Base-by-base conservation (phyloP, 2,329 filamentous ascomycete species). In the Aspergillus transmontanensis region DNA sequence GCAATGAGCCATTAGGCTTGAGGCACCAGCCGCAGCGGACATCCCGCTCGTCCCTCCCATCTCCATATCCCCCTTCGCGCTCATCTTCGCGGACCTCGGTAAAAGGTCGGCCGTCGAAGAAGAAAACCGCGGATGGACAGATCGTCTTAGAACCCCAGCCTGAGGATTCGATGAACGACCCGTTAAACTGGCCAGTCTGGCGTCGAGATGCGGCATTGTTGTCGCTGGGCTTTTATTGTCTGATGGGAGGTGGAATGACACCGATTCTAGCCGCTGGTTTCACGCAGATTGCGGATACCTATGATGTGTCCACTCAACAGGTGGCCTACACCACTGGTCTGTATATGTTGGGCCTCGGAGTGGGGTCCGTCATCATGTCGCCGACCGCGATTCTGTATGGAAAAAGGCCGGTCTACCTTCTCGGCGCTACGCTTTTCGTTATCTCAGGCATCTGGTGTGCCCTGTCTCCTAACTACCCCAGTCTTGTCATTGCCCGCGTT, bases 121-220 rank as follows among this genome's bases (percentile, higher is more conserved):
- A 97, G 82, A 90, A 84, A 68, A 97, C 93, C 2, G 79, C 85
- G 41, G 90, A 97, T 75, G 93, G 93, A 19, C 86, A 87, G 65
- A 93, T 97, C 71, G 93, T 98, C 60, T 82, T 98, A 16, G 90
- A 96, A 0, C 94, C 94, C 0, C 94, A 98, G 75, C 94, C 94
- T 0, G 93, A 97, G 64, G 93, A 97, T 58, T 93, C 92, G 0
- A 82, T 85, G 58, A 97, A 98, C 68, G 94, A 98, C 71, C 94
- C 94, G 1, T 81, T 98, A 61, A 98, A 98, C 75, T 98, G 94
- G 94, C 89, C 91, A 0, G 81, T 85, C 7, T 92, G 92, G 89
- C 87, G 92, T 46, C 85, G 94, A 76, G 93, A 98, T 76, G 77
- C 84, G 28, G 92, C 94, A 0, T 79, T 98, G 65, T 71, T 96